Conservation (phyloP, 352 stramenopile species). For the Phytophthora aleatoria region DNA sequence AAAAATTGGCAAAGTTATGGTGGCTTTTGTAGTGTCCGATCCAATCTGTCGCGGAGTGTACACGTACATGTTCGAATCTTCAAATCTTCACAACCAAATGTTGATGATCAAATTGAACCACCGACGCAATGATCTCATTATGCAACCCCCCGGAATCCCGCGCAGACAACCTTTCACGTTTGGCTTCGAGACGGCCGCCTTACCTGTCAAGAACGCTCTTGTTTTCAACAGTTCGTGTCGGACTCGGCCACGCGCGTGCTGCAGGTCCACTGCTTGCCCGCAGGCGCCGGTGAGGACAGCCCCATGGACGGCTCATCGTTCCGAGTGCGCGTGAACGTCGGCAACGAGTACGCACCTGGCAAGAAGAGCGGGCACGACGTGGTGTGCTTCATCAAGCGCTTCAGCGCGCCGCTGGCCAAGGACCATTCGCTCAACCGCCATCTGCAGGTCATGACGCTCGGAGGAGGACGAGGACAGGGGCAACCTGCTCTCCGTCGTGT, state of each 20-base stretch:
- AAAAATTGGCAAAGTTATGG: too few species aligned
- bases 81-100: too few species aligned
- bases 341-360: slow-evolving; percentile 71
- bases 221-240: slow-evolving; percentile 76
- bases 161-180: too few species aligned
- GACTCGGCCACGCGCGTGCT: slow-evolving; percentile 69
- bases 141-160: too few species aligned
- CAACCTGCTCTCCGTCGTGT: slow-evolving; percentile 81
- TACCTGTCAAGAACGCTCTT: too few species aligned
- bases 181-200: too few species aligned
- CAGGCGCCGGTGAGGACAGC: slow-evolving; percentile 33
- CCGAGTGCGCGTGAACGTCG: slow-evolving; percentile 73
- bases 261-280: slow-evolving; percentile 72
- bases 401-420: slow-evolving; percentile 64
- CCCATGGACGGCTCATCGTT: slow-evolving; percentile 31
- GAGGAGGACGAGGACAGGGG: slow-evolving; percentile 72
- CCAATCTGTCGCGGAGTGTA: too few species aligned
- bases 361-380: slow-evolving; percentile 75
- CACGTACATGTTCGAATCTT: too few species aligned
- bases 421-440: slow-evolving; percentile 81
- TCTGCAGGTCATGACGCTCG: slow-evolving; percentile 88
- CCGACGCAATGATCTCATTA: too few species aligned
- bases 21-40: too few species aligned
- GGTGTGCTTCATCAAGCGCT: slow-evolving; percentile 89
- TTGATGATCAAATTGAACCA: too few species aligned